A percentile compares a stretch with the other conserved stretches of the same genome.
phyloP scores from a whole-genome alignment of 768 basidiomycete genomes.

The Termitomyces sp. region DNA sequence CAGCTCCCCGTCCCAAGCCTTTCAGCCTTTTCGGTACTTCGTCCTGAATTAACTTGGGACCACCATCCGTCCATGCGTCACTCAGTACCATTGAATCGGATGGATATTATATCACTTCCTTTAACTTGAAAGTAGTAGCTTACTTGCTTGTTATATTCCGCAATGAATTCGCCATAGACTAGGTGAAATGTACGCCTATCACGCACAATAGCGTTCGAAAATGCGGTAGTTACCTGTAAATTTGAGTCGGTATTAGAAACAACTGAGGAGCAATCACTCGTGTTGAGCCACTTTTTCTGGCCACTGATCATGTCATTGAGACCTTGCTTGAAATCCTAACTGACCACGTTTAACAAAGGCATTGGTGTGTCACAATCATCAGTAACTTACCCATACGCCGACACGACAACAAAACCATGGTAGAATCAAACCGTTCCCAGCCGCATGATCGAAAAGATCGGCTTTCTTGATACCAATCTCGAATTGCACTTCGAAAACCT shows the following conservation, averaged over 20 bases:
- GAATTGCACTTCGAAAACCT: slow-evolving; percentile 31
- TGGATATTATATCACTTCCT: background rate
- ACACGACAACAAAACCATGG: slow-evolving; percentile 28
- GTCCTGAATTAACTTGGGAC: too few species aligned
- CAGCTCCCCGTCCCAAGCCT: too few species aligned
- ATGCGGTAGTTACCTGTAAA: too few species aligned
- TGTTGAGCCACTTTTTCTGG: background rate
- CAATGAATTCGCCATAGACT: slow-evolving; percentile 28
- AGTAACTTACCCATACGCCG: too few species aligned
- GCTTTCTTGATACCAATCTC: slow-evolving; percentile 21
- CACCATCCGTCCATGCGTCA: too few species aligned
- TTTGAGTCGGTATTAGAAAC: background rate
- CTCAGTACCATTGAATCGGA: slow-evolving; percentile 19
- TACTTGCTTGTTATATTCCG: slow-evolving; percentile 31
- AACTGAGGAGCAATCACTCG: background rate
- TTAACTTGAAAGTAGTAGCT: background rate
- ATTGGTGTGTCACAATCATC: too few species aligned
- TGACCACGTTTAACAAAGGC: background rate
- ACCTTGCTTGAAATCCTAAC: slow-evolving; percentile 1
- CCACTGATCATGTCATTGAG: slow-evolving; percentile 1
- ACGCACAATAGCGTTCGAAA: slow-evolving; percentile 31
- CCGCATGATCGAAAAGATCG: background rate
- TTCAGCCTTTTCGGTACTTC: too few species aligned
- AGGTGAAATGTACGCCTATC: slow-evolving; percentile 35
- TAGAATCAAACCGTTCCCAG: background rate